These are phyloP conservation scores for Magnolia changhungtana DNA, from an alignment of 164 flowering plant species.

Conservation along the genomic window DNA sequence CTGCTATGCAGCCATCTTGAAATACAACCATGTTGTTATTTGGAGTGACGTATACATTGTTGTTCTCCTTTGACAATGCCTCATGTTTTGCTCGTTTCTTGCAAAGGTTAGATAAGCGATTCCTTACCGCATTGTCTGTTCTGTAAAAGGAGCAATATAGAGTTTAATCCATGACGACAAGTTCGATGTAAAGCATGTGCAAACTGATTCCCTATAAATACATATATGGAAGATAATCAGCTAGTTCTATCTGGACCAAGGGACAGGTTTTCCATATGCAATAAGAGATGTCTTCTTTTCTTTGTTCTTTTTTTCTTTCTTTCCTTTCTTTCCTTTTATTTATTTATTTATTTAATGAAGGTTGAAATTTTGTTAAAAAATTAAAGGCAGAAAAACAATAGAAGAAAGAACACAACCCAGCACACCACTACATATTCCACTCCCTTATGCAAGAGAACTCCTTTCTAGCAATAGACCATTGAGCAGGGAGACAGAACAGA, in stretches of 20 bases:
- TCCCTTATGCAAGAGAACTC: too few species aligned
- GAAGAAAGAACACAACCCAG: too few species aligned
- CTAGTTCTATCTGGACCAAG: not conserved
- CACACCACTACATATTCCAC: too few species aligned
- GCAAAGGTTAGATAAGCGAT: slow-evolving; percentile 86
- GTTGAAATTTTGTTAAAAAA: too few species aligned
- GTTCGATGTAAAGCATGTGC: not conserved
- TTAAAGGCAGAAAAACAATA: too few species aligned
- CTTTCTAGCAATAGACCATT: too few species aligned
- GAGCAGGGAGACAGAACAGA: too few species aligned
- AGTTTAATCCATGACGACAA: not conserved
- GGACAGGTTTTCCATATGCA: not conserved
- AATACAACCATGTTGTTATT: too few species aligned
- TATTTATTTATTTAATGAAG: too few species aligned
- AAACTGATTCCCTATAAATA: not conserved
- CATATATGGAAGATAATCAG: not conserved
- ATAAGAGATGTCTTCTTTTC: not conserved
- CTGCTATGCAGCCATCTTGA: slow-evolving; percentile 31
- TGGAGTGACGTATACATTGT: slow-evolving; percentile 34
- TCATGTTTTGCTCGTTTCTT: slow-evolving; percentile 88
- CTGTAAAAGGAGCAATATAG: slow-evolving; percentile 34
- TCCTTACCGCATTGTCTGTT: slow-evolving; percentile 98
- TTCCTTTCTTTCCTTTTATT: not conserved
- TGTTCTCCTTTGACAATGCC: slow-evolving; percentile 72
- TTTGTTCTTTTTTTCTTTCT: not conserved